A percentile compares a stretch with the other conserved stretches of the same genome.
Conservation (phyloP, 2,329 filamentous ascomycete species). For the Pyrenophora seminiperda region DNA sequence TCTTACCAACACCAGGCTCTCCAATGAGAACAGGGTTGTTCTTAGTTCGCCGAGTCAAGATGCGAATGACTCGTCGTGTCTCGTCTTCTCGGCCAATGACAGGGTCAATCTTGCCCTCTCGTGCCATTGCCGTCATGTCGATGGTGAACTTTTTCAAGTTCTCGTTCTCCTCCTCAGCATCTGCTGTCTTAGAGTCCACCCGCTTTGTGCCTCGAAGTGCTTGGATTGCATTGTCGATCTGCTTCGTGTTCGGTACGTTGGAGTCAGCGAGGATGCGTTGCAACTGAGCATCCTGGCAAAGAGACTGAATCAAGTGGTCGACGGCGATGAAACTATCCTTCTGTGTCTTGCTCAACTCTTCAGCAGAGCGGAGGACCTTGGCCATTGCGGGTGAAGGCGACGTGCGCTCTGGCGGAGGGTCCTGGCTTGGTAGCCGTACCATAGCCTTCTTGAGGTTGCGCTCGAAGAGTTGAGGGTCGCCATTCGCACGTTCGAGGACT, state of each 20-base stretch:
- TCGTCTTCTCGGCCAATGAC: constrained; percentile 97
- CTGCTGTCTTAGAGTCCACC: constrained; percentile 94
- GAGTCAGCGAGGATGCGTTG: constrained; percentile 78
- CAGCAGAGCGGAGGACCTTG: constrained; percentile 79
- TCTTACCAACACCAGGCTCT: constrained; percentile 98
- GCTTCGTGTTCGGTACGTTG: constrained; percentile 88
- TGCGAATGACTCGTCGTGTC: constrained; percentile 88
- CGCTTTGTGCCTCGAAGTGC: constrained; percentile 90
- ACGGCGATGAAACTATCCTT: constrained; percentile 95
- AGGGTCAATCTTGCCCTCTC: constrained; percentile 96
- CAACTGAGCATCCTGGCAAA: constrained; percentile 78
- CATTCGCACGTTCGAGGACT: constrained; percentile 90
- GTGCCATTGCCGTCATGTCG: constrained; percentile 94
- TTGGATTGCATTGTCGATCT: constrained; percentile 87
- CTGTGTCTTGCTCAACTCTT: constrained; percentile 93
- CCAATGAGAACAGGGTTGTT: constrained; percentile 99
- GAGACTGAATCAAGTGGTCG: constrained; percentile 87
- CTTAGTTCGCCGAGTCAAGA: constrained; percentile 91
- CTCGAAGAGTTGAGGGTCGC: constrained; percentile 87
- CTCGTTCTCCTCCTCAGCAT: constrained; percentile 89
- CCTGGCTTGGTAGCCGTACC: constrained; percentile 89
- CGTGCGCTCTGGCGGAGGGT: constrained; percentile 88
- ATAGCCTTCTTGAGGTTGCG: constrained; percentile 88
- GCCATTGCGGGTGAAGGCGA: constrained; percentile 81
- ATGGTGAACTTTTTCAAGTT: constrained; percentile 98